Conservation (phyloP, 768 basidiomycete genomes). For the Myochromella boudieri region DNA sequence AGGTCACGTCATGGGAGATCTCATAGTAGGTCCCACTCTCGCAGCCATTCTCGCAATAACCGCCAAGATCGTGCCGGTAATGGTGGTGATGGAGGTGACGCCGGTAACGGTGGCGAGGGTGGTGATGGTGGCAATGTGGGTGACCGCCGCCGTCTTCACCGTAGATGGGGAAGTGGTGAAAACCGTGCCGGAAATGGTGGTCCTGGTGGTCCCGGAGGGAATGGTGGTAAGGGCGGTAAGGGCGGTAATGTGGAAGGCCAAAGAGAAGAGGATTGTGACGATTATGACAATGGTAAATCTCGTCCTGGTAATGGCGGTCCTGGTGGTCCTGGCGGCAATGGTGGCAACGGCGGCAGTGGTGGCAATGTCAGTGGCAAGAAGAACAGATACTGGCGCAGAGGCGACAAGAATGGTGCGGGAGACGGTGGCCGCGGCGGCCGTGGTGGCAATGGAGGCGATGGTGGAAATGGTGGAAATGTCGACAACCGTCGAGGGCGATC, state of each 20-base stretch:
- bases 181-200: no score
- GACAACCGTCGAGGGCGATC: neutral
- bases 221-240: no score
- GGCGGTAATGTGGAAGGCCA: no score
- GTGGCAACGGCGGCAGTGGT: slow-evolving; percentile 2
- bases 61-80: neutral
- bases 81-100: slow-evolving; percentile 5
- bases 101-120: neutral
- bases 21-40: neutral
- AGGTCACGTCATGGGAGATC: neutral
- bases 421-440: neutral
- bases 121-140: neutral
- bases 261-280: no score
- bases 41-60: neutral
- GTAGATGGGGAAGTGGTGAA: no score
- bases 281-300: no score
- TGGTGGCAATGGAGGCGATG: no score
- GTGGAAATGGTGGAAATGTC: neutral
- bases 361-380: neutral
- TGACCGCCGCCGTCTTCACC: neutral
- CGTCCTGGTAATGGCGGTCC: slow-evolving; percentile 3
- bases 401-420: neutral
- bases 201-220: no score
- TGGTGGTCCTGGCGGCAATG: neutral
- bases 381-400: no score